phyloP scores from a whole-genome alignment of 768 basidiomycete species.

The Russula ochroleuca region DNA sequence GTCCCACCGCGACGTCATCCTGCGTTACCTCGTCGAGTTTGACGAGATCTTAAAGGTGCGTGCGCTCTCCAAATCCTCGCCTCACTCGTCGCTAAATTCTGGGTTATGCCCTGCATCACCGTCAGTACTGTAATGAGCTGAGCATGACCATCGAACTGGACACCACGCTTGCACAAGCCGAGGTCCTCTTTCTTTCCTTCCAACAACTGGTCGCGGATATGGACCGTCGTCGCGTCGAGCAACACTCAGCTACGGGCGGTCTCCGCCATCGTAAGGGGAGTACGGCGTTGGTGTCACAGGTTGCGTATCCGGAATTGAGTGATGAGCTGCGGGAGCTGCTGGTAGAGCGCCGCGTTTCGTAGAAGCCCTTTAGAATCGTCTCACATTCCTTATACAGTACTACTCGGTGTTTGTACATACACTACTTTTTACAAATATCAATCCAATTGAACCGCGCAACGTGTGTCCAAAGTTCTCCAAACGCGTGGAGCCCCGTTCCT shows the following conservation, averaged over 20 bases:
- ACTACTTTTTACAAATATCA: too few species aligned
- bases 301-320: constrained; percentile 24
- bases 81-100: neutral
- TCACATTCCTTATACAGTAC: too few species aligned
- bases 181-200: constrained; percentile 94
- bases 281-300: neutral
- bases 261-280: constrained; percentile 36
- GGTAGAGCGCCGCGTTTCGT: constrained; percentile 15
- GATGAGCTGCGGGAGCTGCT: constrained; percentile 24
- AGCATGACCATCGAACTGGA: constrained; percentile 98
- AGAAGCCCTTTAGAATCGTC: neutral
- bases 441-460: too few species aligned
- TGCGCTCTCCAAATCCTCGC: neutral
- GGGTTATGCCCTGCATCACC: neutral
- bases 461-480: too few species aligned
- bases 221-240: constrained; percentile 72
- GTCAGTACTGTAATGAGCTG: constrained; percentile 86
- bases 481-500: too few species aligned
- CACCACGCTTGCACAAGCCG: constrained; percentile 91
- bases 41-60: constrained; percentile 73
- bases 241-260: constrained; percentile 31
- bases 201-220: constrained; percentile 83
- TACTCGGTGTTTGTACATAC: too few species aligned
- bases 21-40: constrained; percentile 94
- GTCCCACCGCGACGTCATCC: constrained; percentile 90